Percentiles rank a stretch among this genome's conserved stretches.
phyloP scores from a whole-genome alignment of 345 rosid genomes.

The Moricandia moricandioides region DNA sequence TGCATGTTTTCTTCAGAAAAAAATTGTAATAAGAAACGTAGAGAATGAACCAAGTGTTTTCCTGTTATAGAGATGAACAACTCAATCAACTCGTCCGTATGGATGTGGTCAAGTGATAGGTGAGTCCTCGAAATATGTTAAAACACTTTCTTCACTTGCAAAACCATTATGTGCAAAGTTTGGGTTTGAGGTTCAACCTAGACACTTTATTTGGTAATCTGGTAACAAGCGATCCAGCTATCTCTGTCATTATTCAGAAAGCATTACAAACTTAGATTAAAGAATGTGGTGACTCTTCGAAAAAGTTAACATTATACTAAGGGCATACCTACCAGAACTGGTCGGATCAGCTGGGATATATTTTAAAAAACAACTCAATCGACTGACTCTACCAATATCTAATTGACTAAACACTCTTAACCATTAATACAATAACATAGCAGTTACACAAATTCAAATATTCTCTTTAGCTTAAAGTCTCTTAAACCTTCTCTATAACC shows the following conservation, averaged over 20 bases:
- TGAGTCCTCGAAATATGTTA: not conserved
- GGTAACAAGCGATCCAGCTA: no score
- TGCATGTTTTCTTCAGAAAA: no score
- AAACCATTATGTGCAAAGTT: not conserved
- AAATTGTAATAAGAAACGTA: no score
- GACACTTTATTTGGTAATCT: not conserved
- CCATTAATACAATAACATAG: no score
- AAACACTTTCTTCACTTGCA: not conserved
- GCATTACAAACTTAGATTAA: not conserved
- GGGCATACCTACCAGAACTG: not conserved
- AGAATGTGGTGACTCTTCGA: not conserved
- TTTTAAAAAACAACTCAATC: not conserved
- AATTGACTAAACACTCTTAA: not conserved
- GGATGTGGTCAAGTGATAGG: not conserved
- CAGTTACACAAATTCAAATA: no score
- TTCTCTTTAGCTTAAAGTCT: no score
- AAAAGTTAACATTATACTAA: not conserved
- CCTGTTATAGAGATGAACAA: not conserved
- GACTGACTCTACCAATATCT: not conserved
- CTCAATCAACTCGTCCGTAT: not conserved
- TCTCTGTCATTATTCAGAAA: no score
- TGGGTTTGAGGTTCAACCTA: not conserved
- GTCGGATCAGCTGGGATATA: not conserved
- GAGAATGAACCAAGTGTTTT: not conserved
- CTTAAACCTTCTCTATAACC: no score